phyloP scores from a whole-genome alignment of 2,329 filamentous ascomycete species.

The Reticulascus tulasneorum region DNA sequence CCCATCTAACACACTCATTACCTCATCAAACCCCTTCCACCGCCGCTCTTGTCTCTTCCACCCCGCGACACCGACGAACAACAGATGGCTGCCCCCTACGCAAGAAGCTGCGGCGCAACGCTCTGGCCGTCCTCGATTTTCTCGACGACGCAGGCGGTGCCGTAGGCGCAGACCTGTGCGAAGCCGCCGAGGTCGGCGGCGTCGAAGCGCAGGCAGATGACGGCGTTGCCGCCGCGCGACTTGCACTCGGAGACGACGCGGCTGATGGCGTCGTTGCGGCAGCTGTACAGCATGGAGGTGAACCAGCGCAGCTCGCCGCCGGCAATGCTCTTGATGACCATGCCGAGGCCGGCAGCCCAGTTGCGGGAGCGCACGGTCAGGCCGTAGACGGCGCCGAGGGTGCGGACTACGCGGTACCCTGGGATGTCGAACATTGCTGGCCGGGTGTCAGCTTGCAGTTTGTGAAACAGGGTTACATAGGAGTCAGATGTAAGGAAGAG shows the following conservation, averaged over 20 bases:
- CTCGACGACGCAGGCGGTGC: slow-evolving; percentile 55
- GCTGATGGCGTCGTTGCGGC: slow-evolving; percentile 55
- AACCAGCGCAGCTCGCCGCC: slow-evolving; percentile 59
- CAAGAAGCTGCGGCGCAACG: slow-evolving; percentile 11
- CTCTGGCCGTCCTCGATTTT: slow-evolving; percentile 39
- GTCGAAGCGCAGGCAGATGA: slow-evolving; percentile 57
- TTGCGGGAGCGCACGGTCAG: slow-evolving; percentile 56
- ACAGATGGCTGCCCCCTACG: no score
- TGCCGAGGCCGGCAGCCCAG: slow-evolving; percentile 51
- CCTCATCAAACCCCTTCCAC: no score
- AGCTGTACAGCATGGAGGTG: slow-evolving; percentile 55
- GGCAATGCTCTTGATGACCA: slow-evolving; percentile 52
- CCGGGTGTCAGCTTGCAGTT: background rate
- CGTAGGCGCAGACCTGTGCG: slow-evolving; percentile 57
- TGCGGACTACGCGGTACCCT: slow-evolving; percentile 53
- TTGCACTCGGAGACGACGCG: slow-evolving; percentile 54
- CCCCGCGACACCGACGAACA: no score
- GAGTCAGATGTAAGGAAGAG: no score
- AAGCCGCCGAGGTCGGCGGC: slow-evolving; percentile 50
- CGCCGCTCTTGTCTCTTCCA: no score
- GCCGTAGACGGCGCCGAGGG: slow-evolving; percentile 56
- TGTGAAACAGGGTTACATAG: no score
- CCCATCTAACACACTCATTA: no score
- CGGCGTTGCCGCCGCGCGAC: slow-evolving; percentile 54
- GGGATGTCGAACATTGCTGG: slow-evolving; percentile 58